These are phyloP conservation scores for Diplodia scrobiculata DNA, from an alignment of 2,329 filamentous ascomycete genomes.

Conservation along the genomic window DNA sequence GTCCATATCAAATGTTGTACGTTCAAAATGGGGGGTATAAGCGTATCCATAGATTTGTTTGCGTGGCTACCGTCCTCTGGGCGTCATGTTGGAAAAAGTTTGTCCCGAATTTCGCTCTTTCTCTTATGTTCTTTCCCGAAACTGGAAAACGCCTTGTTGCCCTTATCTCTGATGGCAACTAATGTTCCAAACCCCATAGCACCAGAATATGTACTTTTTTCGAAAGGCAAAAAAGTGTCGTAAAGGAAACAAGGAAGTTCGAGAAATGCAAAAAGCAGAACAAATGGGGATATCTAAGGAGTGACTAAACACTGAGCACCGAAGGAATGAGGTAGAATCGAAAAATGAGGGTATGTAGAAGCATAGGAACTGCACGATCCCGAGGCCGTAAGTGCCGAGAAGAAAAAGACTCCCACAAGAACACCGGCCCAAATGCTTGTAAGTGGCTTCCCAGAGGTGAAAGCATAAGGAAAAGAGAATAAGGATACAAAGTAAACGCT, in stretches of 20 bases:
- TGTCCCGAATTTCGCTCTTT: conserved; percentile 19
- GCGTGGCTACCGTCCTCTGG: conserved; percentile 26
- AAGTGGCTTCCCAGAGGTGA: conserved; percentile 12
- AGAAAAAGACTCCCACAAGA: neutral
- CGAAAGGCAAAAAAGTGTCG: conserved; percentile 6
- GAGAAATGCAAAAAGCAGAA: neutral
- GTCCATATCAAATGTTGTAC: neutral
- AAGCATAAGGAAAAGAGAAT: conserved; percentile 4
- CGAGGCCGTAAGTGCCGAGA: conserved; percentile 11
- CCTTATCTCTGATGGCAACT: neutral
- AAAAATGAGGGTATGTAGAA: conserved; percentile 26
- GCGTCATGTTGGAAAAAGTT: conserved; percentile 22
- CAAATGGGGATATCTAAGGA: conserved; percentile 18
- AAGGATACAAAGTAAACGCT: conserved; percentile 12
- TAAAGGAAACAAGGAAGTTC: neutral
- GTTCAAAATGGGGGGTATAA: neutral
- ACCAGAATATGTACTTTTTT: conserved; percentile 7
- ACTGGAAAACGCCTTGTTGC: conserved; percentile 13
- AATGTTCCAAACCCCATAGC: conserved; percentile 12
- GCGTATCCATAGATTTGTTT: conserved; percentile 27
- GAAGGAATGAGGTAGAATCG: conserved; percentile 21
- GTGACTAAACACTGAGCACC: conserved; percentile 16
- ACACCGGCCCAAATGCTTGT: conserved; percentile 25
- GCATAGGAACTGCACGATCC: neutral
- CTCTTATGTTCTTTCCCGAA: conserved; percentile 7